Percentiles rank a stretch among this genome's conserved stretches.
Evolutionary conservation across 345 rosid species (phyloP).

Genomic region (Cardamine chenopodiifolia): DNA sequence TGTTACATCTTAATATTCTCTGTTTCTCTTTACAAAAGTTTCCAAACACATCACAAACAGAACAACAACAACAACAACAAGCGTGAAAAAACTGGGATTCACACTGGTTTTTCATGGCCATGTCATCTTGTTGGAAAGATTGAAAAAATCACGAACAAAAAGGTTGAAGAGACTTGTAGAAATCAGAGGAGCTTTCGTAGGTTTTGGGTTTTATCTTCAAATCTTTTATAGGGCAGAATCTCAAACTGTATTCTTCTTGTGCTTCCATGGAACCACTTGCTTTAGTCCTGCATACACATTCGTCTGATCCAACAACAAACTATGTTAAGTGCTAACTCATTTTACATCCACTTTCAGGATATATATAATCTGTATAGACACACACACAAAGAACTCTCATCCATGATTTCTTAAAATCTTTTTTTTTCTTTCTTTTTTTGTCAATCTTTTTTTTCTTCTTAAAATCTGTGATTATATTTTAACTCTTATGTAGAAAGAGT

Average conservation of each 20-base stretch:
- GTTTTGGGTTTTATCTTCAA: neutral
- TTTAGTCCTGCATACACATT: constrained; percentile 67
- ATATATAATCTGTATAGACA: neutral
- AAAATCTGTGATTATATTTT: neutral
- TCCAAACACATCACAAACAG: constrained; percentile 22
- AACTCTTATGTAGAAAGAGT: neutral
- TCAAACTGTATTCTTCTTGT: constrained; percentile 45
- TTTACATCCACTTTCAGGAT: neutral
- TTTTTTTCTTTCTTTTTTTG: no score
- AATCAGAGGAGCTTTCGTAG: neutral
- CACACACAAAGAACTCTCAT: neutral
- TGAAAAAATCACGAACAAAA: neutral
- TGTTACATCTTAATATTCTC: constrained; percentile 21
- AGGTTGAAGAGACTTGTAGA: constrained; percentile 10
- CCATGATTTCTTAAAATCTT: neutral
- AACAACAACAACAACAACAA: constrained; percentile 11
- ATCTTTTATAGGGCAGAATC: constrained; percentile 10
- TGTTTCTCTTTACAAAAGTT: constrained; percentile 32
- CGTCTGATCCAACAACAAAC: constrained; percentile 52
- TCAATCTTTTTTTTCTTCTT: neutral
- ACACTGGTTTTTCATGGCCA: constrained; percentile 9
- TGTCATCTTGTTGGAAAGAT: constrained; percentile 21
- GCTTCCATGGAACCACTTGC: constrained; percentile 71
- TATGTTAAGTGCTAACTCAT: neutral
- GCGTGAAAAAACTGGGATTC: constrained; percentile 1